Base-by-base conservation (phyloP, 768 basidiomycete genomes). In the Postia placenta region DNA sequence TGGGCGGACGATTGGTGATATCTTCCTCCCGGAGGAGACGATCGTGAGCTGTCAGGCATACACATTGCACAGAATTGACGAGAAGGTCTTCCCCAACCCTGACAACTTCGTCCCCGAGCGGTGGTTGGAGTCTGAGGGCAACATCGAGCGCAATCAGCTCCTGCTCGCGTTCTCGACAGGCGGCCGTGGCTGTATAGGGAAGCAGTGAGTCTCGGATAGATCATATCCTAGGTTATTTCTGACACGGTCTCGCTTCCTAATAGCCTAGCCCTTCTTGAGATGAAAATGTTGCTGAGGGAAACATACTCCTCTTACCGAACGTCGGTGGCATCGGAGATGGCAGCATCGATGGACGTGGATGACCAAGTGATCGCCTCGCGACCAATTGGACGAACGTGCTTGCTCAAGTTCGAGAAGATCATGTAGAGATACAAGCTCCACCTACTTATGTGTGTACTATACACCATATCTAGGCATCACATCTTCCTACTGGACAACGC, bases 41-140 rank as follows among this genome's bases (percentile, higher is more conserved):
- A 94, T 99, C 87, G 80, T 98, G 58, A 96, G 97, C 58, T 94
- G 92, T 4, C 87, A 88, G 6, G 86, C 94, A 71, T 94, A 83
- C 69, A 92, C 95, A 6, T 73, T 95, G 37, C 94, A 97, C 63
- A 47, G 55, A 19, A 42, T 59, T 24, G 96, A 99, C 67, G 77
- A 85, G 30, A 70, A 72, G 27, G 79, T 93, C 33, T 99, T 90
- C 74, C 87, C 90, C 26, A 79, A 92, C 35, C 94, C 95, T 11
- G 88, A 93, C 26, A 64, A 67, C 42, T 85, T 96, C 67, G 52
- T 72, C 7, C 96, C 96, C 3, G 94, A 97, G 62, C 83, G 96
- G 47, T 99, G 93, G 93, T 73, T 99, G 43, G 87, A 94, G 58
- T 73, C 81, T 17, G 67, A 80, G 19, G 78, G 81, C 51, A 68